phyloP scores from a whole-genome alignment of 2,329 filamentous ascomycete genomes.

The Arthrocladium fulminans region DNA sequence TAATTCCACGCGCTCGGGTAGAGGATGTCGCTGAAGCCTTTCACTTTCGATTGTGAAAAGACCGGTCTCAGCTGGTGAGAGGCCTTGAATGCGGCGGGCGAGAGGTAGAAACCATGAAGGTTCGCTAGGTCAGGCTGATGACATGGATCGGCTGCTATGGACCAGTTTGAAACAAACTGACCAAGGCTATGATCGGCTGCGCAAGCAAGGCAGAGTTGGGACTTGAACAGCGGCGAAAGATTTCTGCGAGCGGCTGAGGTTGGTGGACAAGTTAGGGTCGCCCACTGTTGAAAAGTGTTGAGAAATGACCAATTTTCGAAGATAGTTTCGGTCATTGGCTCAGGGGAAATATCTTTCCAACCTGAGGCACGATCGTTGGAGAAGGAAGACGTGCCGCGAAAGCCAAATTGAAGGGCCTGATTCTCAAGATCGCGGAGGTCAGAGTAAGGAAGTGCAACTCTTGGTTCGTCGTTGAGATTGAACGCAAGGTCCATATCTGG shows the following conservation, averaged over 20 bases:
- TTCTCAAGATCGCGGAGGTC: constrained; percentile 31
- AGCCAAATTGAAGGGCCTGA: constrained; percentile 19
- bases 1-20: constrained; percentile 60
- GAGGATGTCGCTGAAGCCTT: constrained; percentile 66
- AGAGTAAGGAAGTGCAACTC: constrained; percentile 47
- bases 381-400: constrained; percentile 25
- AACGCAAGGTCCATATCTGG: constrained; percentile 57
- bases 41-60: constrained; percentile 65
- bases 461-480: constrained; percentile 53
- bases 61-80: constrained; percentile 60
- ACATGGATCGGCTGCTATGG: constrained; percentile 57
- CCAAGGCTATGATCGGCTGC: constrained; percentile 55
- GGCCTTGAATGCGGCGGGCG: constrained; percentile 52
- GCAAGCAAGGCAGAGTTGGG: constrained; percentile 57
- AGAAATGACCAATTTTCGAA: constrained; percentile 35
- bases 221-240: constrained; percentile 54
- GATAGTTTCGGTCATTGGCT: constrained; percentile 27
- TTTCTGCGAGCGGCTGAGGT: constrained; percentile 49
- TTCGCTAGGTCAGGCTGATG: constrained; percentile 67
- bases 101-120: constrained; percentile 65
- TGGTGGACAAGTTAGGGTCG: constrained; percentile 52
- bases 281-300: constrained; percentile 33
- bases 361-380: constrained; percentile 29
- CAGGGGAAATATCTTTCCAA: constrained; percentile 33
- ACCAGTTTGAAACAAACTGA: constrained; percentile 60